Percentiles rank a stretch among this genome's conserved stretches.
Conservation (phyloP, 2,329 filamentous ascomycete genomes). For the Aspergillus eucalypticola region DNA sequence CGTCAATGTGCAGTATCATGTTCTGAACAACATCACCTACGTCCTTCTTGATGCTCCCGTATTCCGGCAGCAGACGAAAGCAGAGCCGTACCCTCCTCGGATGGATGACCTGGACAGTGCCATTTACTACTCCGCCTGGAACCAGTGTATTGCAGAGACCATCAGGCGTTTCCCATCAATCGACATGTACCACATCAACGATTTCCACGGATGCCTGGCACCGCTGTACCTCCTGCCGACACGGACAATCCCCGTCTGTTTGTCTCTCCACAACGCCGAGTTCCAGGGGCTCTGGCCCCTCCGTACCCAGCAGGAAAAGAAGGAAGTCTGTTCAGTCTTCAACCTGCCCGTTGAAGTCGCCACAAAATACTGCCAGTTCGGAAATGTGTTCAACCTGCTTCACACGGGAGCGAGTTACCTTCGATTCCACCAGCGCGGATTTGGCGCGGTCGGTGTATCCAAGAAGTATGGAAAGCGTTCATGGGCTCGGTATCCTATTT, state of each 20-base stretch:
- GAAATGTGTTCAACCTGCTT: conserved; percentile 66
- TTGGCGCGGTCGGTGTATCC: conserved; percentile 66
- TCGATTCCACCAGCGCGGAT: conserved; percentile 65
- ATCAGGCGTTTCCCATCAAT: conserved; percentile 60
- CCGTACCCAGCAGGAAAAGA: conserved; percentile 59
- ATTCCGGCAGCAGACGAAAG: conserved; percentile 62
- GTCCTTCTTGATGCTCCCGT: conserved; percentile 66
- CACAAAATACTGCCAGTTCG: conserved; percentile 64
- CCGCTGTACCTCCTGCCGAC: conserved; percentile 63
- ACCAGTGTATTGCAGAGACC: conserved; percentile 65
- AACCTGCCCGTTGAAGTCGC: conserved; percentile 60
- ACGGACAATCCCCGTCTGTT: conserved; percentile 58
- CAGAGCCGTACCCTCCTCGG: conserved; percentile 64
- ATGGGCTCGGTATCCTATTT: conserved; percentile 66
- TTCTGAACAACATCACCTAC: conserved; percentile 65
- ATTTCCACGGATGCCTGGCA: conserved; percentile 63
- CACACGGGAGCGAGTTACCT: conserved; percentile 66
- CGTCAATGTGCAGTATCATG: conserved; percentile 64
- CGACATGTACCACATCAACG: conserved; percentile 65
- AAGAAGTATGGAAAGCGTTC: conserved; percentile 68
- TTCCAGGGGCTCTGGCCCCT: conserved; percentile 70
- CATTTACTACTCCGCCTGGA: conserved; percentile 69
- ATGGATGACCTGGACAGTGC: conserved; percentile 69
- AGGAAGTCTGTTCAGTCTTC: conserved; percentile 65
- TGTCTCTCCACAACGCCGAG: conserved; percentile 68